Conservation (phyloP, 352 stramenopile genomes). For the Phytophthora multivora region DNA sequence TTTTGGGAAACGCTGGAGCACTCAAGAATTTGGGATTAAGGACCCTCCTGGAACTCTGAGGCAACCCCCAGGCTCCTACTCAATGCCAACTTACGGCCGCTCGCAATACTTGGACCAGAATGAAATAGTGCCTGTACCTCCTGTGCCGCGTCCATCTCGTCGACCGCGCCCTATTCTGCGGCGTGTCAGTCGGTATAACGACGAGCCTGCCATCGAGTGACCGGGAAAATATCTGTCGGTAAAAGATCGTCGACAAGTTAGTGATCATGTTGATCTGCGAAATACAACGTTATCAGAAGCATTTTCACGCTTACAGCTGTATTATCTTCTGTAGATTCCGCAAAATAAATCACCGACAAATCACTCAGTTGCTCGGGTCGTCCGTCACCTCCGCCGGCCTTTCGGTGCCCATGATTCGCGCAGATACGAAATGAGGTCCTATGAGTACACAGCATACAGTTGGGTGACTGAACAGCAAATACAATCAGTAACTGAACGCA, state of each 20-base stretch:
- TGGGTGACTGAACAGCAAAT: not conserved
- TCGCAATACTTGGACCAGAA: constrained; percentile 30
- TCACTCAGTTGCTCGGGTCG: not conserved
- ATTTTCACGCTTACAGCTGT: constrained; percentile 8
- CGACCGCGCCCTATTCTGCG: constrained; percentile 51
- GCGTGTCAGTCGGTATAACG: constrained; percentile 59
- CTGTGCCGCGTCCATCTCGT: constrained; percentile 26
- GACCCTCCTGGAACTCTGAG: constrained; percentile 31
- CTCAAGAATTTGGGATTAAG: constrained; percentile 50
- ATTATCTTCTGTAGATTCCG: constrained; percentile 2
- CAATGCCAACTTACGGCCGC: constrained; percentile 25
- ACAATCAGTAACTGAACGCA: not conserved
- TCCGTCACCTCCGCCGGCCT: constrained; percentile 17
- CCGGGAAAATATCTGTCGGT: constrained; percentile 8
- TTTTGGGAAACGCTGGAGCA: constrained; percentile 65
- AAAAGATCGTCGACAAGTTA: not conserved
- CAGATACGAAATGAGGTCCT: constrained; percentile 64
- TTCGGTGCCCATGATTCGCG: constrained; percentile 40
- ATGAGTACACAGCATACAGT: not conserved
- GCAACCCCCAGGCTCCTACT: constrained; percentile 14
- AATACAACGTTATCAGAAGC: not conserved
- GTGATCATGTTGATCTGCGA: not conserved
- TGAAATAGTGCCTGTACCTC: constrained; percentile 14
- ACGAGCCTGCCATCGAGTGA: constrained; percentile 39
- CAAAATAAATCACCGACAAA: constrained; percentile 30